Evolutionary conservation across 805 yeast genomes (phyloP).

Genomic region (Saturnispora zaruensis): DNA sequence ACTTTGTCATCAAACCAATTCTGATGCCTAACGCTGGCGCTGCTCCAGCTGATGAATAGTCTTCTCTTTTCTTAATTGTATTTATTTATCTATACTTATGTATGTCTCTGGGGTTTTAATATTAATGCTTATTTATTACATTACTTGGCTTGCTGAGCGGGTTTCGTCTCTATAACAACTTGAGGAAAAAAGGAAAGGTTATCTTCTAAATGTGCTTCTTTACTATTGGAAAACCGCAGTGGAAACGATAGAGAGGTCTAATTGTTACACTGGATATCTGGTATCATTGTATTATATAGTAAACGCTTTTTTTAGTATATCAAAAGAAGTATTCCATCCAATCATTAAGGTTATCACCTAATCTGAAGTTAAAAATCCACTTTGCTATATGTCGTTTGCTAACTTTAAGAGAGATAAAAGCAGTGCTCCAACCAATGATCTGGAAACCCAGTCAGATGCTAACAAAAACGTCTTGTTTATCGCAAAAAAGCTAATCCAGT

Average conservation of each 20-base stretch:
- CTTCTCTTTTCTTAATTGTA: background rate
- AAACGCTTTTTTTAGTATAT: too few relatives aligned
- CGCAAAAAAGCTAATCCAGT: background rate
- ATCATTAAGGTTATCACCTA: too few relatives aligned
- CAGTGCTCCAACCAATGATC: background rate
- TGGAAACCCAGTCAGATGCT: background rate
- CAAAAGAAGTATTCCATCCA: too few relatives aligned
- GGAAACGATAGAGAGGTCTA: too few relatives aligned
- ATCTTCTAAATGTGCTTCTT: too few relatives aligned
- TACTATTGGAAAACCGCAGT: too few relatives aligned
- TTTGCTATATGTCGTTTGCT: background rate
- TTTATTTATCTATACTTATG: background rate
- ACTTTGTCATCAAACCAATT: conserved; percentile 41
- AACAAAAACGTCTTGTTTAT: background rate
- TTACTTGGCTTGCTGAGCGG: background rate
- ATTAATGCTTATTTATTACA: background rate
- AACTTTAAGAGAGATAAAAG: background rate
- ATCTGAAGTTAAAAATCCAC: too few relatives aligned
- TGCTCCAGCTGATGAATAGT: conserved; percentile 12
- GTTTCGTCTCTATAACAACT: background rate
- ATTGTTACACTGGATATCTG: too few relatives aligned
- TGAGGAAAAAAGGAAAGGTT: background rate
- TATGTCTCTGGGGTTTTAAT: background rate
- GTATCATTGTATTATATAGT: too few relatives aligned
- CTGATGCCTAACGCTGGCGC: conserved; percentile 37